phyloP scores from a whole-genome alignment of 352 stramenopile species.

The Pythium utonaiense region DNA sequence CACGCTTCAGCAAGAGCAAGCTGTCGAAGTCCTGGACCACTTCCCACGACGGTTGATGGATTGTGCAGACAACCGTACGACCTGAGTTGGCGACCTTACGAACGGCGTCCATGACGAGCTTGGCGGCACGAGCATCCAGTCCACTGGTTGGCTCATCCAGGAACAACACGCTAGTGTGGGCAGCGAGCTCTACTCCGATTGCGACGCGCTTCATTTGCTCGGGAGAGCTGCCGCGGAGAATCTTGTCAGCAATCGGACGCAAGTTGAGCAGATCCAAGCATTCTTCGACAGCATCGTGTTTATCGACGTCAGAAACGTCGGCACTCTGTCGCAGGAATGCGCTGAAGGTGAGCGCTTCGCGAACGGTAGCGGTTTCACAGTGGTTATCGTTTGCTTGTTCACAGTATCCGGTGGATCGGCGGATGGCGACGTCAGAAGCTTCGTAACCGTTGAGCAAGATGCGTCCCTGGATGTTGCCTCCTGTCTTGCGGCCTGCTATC shows the following conservation, averaged over 20 bases:
- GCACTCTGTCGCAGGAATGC: slow-evolving; percentile 75
- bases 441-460: slow-evolving; percentile 90
- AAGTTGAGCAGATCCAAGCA: slow-evolving; percentile 37
- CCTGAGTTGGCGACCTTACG: slow-evolving; percentile 64
- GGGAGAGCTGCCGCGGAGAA: slow-evolving; percentile 34
- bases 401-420: slow-evolving; percentile 39
- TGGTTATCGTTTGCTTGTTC: slow-evolving; percentile 88
- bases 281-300: slow-evolving; percentile 38
- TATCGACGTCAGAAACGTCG: slow-evolving; percentile 23
- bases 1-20: too few species aligned
- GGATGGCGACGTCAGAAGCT: slow-evolving; percentile 41
- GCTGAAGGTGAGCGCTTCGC: slow-evolving; percentile 92
- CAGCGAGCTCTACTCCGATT: slow-evolving; percentile 69
- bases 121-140: slow-evolving; percentile 73
- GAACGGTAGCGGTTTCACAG: slow-evolving; percentile 85
- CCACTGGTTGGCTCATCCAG: slow-evolving; percentile 76
- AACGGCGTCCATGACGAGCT: slow-evolving; percentile 75
- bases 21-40: background rate
- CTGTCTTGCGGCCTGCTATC: slow-evolving; percentile 91
- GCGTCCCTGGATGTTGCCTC: slow-evolving; percentile 77
- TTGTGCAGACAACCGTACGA: slow-evolving; percentile 26
- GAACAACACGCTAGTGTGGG: slow-evolving; percentile 78
- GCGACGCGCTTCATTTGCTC: slow-evolving; percentile 55
- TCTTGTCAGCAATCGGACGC: slow-evolving; percentile 31
- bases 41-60: slow-evolving; percentile 26